Evolutionary conservation across 345 rosid genomes (phyloP).

Genomic region (Nephelium lappaceum): DNA sequence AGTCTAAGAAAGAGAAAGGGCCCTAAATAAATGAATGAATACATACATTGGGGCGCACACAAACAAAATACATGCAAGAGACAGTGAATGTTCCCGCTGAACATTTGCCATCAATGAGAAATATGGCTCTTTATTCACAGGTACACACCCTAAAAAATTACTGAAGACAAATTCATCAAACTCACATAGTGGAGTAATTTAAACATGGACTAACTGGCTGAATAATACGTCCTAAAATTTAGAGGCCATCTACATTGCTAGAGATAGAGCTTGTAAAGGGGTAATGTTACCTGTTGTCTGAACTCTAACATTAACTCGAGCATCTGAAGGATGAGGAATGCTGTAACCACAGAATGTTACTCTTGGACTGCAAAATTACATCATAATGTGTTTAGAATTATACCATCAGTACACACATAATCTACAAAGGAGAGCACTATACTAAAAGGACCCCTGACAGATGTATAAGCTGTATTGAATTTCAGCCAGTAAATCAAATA

Average conservation of each 20-base stretch:
- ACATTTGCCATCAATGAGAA: neutral
- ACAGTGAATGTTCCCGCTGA: neutral
- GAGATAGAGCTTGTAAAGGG: neutral
- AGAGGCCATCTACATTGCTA: neutral
- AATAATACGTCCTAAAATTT: neutral
- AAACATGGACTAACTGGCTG: neutral
- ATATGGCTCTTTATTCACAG: neutral
- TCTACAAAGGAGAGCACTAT: neutral
- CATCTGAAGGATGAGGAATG: constrained; percentile 94
- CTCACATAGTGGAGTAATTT: neutral
- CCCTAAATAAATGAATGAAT: too few relatives aligned
- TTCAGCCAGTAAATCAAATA: neutral
- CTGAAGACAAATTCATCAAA: neutral
- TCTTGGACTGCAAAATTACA: constrained; percentile 67
- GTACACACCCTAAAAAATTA: neutral
- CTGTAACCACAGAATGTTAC: constrained; percentile 72
- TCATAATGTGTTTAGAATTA: neutral
- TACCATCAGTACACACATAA: neutral
- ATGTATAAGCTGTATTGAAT: neutral
- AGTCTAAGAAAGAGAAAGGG: neutral
- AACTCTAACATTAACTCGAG: constrained; percentile 70
- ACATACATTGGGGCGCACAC: neutral
- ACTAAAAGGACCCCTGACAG: neutral
- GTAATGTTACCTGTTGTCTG: constrained; percentile 80
- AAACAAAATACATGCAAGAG: neutral